These are phyloP conservation scores for Penicillium sp. DNA, from an alignment of 2,329 filamentous ascomycete genomes.

Conservation along the genomic window DNA sequence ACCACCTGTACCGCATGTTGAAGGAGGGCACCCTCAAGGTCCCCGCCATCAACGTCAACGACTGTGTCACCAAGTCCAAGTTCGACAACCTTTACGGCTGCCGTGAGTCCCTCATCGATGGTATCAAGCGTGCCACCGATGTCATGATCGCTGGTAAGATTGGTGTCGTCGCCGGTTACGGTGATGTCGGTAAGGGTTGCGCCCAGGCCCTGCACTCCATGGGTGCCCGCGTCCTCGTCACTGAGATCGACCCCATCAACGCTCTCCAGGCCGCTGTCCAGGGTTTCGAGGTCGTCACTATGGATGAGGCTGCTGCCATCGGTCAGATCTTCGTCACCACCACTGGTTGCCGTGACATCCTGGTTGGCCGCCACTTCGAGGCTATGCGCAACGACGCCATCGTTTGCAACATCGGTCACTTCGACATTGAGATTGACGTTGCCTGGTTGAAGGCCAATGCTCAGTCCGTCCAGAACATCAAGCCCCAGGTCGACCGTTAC, in stretches of 20 bases:
- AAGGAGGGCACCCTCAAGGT: slow-evolving; percentile 87
- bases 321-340: slow-evolving; percentile 99
- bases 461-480: slow-evolving; percentile 93
- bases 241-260: slow-evolving; percentile 99
- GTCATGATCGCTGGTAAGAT: slow-evolving; percentile 99
- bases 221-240: slow-evolving; percentile 94
- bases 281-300: slow-evolving; percentile 93
- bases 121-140: slow-evolving; percentile 99
- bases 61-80: slow-evolving; percentile 99
- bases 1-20: slow-evolving; percentile 98
- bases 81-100: slow-evolving; percentile 99
- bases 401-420: slow-evolving; percentile 99
- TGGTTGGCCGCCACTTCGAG: slow-evolving; percentile 89
- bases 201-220: slow-evolving; percentile 93
- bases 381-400: slow-evolving; percentile 96
- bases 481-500: slow-evolving; percentile 99
- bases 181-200: slow-evolving; percentile 99
- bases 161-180: slow-evolving; percentile 94
- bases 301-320: slow-evolving; percentile 87
- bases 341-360: slow-evolving; percentile 97
- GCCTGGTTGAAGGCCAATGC: slow-evolving; percentile 99
- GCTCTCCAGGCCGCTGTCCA: slow-evolving; percentile 98
- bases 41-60: slow-evolving; percentile 98
- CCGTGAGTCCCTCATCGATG: slow-evolving; percentile 97
- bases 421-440: slow-evolving; percentile 99